phyloP scores from a whole-genome alignment of 176 grass and related monocot genomes.

The Calamus simplicifolius region DNA sequence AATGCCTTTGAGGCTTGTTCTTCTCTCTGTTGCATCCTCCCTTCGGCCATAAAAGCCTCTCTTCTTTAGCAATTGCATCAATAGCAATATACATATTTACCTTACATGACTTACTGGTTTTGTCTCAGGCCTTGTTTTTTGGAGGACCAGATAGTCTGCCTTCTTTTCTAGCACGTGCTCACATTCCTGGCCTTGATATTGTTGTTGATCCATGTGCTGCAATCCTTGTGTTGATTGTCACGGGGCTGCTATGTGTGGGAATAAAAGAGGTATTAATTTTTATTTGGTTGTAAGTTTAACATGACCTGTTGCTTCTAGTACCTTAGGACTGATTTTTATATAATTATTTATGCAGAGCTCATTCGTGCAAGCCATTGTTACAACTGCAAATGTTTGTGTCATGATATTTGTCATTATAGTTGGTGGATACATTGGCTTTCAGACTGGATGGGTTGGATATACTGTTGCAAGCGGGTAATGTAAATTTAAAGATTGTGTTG shows the following conservation, averaged over 20 bases:
- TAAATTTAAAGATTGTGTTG: neutral
- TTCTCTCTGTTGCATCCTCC: no score
- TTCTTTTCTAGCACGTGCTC: constrained; percentile 70
- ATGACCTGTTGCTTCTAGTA: no score
- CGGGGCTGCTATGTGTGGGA: constrained; percentile 59
- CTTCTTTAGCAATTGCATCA: no score
- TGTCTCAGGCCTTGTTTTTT: constrained; percentile 83
- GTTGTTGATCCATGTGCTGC: constrained; percentile 89
- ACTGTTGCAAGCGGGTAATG: constrained; percentile 64
- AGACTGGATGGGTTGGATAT: constrained; percentile 91
- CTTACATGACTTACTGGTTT: constrained; percentile 11
- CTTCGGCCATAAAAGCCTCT: no score
- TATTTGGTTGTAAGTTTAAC: no score
- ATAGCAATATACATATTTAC: neutral
- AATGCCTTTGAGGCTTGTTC: no score
- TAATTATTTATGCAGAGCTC: constrained; percentile 53
- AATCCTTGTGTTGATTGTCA: constrained; percentile 56
- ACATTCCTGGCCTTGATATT: constrained; percentile 62
- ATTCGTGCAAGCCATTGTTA: constrained; percentile 66
- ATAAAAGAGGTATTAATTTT: constrained; percentile 72
- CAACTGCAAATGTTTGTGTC: constrained; percentile 76
- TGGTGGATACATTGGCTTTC: constrained; percentile 79
- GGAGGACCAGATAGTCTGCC: constrained; percentile 79
- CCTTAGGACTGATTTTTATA: neutral
- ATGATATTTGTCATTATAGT: constrained; percentile 92